Evolutionary conservation across 2,329 filamentous ascomycete genomes (phyloP).

Genomic region (Neonectria punicea): DNA sequence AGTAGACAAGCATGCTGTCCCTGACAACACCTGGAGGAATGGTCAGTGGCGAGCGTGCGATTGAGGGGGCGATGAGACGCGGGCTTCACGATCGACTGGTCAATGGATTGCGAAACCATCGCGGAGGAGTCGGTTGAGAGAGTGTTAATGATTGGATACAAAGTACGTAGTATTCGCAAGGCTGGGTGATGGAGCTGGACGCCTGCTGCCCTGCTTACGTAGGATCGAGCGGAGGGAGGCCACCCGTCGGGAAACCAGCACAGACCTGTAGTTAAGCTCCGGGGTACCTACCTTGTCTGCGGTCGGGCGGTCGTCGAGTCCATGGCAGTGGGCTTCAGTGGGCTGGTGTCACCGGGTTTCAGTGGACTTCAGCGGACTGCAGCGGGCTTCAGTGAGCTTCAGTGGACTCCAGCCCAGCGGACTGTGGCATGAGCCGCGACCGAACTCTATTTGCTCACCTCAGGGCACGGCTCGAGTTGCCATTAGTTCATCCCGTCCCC

Average conservation of each 20-base stretch:
- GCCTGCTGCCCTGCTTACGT: neutral
- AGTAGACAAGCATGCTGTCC: conserved; percentile 29
- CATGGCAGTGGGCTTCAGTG: neutral
- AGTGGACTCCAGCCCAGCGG: neutral
- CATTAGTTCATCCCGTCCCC: neutral
- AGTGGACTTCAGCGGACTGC: neutral
- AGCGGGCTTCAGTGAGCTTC: neutral
- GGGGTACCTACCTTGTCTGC: no score
- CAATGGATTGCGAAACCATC: neutral
- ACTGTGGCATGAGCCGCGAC: neutral
- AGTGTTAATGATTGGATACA: no score
- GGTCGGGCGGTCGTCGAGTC: neutral
- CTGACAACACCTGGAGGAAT: conserved; percentile 28
- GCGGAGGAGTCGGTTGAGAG: neutral
- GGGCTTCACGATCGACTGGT: neutral
- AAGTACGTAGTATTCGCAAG: neutral
- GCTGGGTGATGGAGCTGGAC: no score
- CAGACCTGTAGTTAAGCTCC: no score
- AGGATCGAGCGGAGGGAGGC: neutral
- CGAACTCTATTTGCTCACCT: neutral
- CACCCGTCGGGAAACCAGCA: neutral
- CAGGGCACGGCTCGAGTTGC: neutral
- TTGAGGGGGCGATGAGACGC: neutral
- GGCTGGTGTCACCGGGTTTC: neutral
- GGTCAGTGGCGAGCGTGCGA: neutral